A percentile compares a stretch with the other conserved stretches of the same genome.
Evolutionary conservation across 208 protist genomes (phyloP).

Genomic region (Histomonas meleagridis): DNA sequence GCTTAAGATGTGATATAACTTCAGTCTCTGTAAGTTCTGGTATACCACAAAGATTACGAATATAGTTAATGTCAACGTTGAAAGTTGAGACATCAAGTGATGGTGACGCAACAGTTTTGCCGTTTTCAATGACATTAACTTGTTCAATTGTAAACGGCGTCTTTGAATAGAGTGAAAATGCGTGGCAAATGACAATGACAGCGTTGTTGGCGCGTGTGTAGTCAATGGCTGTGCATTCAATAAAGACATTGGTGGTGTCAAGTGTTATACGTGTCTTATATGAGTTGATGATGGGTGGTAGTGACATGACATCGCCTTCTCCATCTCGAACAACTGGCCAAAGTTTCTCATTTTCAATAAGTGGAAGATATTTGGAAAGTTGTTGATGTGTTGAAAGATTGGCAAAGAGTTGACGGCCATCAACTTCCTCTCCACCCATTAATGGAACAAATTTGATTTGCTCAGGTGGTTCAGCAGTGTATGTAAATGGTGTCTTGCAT

Average conservation of each 20-base stretch:
- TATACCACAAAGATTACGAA: background rate
- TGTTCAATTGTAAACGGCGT: background rate
- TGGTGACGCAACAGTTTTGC: background rate
- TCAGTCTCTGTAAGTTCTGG: background rate
- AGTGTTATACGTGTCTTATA: conserved; percentile 84
- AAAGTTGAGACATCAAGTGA: background rate
- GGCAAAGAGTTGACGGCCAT: conserved; percentile 41
- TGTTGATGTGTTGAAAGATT: conserved; percentile 29
- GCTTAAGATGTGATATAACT: background rate
- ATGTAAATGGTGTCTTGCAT: conserved; percentile 55
- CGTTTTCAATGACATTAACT: background rate
- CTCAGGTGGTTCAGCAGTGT: conserved; percentile 43
- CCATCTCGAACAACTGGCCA: conserved; percentile 55
- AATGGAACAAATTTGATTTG: conserved; percentile 51
- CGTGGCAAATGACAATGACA: background rate
- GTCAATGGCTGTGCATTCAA: conserved; percentile 94
- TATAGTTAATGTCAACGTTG: background rate
- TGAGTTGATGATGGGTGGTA: conserved; percentile 98
- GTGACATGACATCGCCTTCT: conserved; percentile 69
- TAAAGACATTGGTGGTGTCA: conserved; percentile 90
- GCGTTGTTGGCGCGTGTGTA: conserved; percentile 62
- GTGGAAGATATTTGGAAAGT: conserved; percentile 39
- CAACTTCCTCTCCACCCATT: conserved; percentile 45
- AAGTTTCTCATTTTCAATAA: conserved; percentile 38
- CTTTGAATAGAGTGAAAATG: background rate